Evolutionary conservation across 495 filamentous ascomycete genomes (phyloP).

Genomic region (Penicillium arizonense): DNA sequence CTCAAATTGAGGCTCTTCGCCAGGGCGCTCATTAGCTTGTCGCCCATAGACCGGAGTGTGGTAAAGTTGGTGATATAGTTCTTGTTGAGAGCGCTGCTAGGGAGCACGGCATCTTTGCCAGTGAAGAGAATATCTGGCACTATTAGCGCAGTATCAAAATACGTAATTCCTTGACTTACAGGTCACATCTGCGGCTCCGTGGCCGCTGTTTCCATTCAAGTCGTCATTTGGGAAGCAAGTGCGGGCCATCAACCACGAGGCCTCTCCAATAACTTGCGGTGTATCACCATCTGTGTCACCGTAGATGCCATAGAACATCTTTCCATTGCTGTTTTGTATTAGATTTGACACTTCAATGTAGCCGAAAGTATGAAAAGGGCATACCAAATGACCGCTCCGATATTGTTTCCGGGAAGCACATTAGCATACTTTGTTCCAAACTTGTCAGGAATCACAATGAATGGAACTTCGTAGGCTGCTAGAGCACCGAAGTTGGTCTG

Average conservation of each 20-base stretch:
- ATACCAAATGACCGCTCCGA: constrained; percentile 41
- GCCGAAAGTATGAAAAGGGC: background rate
- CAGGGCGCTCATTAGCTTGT: constrained; percentile 29
- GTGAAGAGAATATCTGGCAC: constrained; percentile 33
- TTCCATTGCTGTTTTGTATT: constrained; percentile 20
- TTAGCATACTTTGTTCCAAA: constrained; percentile 24
- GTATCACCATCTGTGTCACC: constrained; percentile 35
- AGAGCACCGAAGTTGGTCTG: constrained; percentile 37
- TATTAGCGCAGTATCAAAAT: constrained; percentile 1
- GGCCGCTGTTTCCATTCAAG: constrained; percentile 32
- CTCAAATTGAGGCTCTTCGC: constrained; percentile 32
- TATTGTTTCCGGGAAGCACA: constrained; percentile 31
- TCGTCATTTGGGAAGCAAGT: constrained; percentile 38
- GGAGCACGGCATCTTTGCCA: constrained; percentile 28
- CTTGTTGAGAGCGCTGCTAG: constrained; percentile 25
- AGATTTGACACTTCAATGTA: background rate
- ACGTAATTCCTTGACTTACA: constrained; percentile 19
- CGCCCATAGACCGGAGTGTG: constrained; percentile 31
- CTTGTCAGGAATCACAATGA: constrained; percentile 36
- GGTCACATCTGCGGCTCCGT: constrained; percentile 30
- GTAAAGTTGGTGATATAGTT: constrained; percentile 39
- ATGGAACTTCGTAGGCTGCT: constrained; percentile 39
- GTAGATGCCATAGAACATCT: constrained; percentile 42
- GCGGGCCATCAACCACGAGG: constrained; percentile 40
- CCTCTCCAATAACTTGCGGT: constrained; percentile 38